These are phyloP conservation scores for Zymoseptoria passerinii DNA, from an alignment of 2,329 filamentous ascomycete genomes.

Conservation along the genomic window DNA sequence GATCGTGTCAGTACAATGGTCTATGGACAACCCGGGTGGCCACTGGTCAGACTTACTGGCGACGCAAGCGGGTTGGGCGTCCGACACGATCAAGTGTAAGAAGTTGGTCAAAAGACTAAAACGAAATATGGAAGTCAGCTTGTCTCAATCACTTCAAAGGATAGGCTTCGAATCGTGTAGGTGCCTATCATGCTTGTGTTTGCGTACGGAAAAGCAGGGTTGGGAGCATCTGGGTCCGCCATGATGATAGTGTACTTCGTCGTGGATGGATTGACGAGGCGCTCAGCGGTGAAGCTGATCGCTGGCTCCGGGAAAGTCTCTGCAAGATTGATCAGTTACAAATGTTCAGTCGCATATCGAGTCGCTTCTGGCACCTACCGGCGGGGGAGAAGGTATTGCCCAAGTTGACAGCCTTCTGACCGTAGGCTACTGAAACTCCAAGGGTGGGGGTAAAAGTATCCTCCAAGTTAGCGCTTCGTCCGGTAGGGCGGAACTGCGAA, in stretches of 20 bases:
- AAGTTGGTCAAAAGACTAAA: conserved; percentile 11
- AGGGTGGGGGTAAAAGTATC: conserved; percentile 14
- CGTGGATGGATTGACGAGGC: conserved; percentile 8
- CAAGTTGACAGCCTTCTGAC: conserved; percentile 14
- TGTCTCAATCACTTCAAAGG: not conserved
- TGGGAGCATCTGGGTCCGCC: conserved; percentile 21
- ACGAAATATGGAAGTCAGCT: not conserved
- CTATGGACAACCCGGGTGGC: not conserved
- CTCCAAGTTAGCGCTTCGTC: conserved; percentile 9
- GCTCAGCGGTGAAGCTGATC: conserved; percentile 19
- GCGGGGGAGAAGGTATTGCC: conserved; percentile 18
- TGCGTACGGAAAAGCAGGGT: not conserved
- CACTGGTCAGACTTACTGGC: not conserved
- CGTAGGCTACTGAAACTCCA: conserved; percentile 11
- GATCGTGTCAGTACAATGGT: not conserved
- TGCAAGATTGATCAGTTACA: conserved; percentile 1
- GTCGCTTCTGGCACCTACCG: conserved; percentile 4
- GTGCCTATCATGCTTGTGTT: conserved; percentile 23
- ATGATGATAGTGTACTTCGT: conserved; percentile 23
- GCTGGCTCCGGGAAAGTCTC: conserved; percentile 14
- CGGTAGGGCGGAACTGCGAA: conserved; percentile 1
- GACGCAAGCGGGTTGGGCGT: conserved; percentile 20
- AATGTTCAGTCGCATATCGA: not conserved
- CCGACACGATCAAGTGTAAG: conserved; percentile 16
- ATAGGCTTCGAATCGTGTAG: no score